Base-by-base conservation (phyloP, 2,329 filamentous ascomycete species). In the Microascus cirrosus region DNA sequence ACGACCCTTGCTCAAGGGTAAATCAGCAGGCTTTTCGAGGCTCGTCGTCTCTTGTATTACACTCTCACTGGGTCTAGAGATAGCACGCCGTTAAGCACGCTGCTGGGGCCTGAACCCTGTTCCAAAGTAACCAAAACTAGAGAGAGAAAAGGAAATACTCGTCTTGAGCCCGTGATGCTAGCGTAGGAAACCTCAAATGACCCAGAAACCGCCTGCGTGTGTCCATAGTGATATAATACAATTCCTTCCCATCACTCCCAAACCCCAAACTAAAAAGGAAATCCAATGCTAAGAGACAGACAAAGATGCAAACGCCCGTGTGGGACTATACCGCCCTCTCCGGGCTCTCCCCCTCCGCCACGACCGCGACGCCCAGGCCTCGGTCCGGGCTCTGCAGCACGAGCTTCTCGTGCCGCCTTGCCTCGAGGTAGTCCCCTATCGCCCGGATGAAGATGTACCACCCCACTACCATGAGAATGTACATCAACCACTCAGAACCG, bases 361-460 rank as follows among this genome's bases (percentile, higher is more conserved):
- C 89, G 59, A 99, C 81, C 2, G 94, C 87, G 48, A 95, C 82
- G 20, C 85, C 85, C 56, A 97, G 76, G 1, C 93, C 92, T 39
- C 94, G 81, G 65, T 96, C 92, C 0, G 94, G 94, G 69, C 90
- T 96, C 69, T 95, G 92, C 63, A 96, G 75, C 5, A 99, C 90
- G 55, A 99, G 77, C 70, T 94, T 89, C 74, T 99, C 94, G 68
- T 97, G 94, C 67, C 90, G 81, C 68, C 93, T 82, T 42, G 91
- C 94, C 63, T 86, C 83, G 61, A 97, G 74, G 69, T 94, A 99
- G 69, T 97, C 92, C 65, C 87, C 91, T 20, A 96, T 84, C n/a
- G 91, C 86, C 71, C 92, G 84, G 68, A 99, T 97, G 61, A 99
- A 77, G 61, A 99, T 91, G 68, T 97, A 97, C 94, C 94, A 99